A percentile compares a stretch with the other conserved stretches of the same genome.
These are phyloP conservation scores for Chaetoscypha palmicola DNA, from an alignment of 2,329 filamentous ascomycete genomes.

Conservation along the genomic window DNA sequence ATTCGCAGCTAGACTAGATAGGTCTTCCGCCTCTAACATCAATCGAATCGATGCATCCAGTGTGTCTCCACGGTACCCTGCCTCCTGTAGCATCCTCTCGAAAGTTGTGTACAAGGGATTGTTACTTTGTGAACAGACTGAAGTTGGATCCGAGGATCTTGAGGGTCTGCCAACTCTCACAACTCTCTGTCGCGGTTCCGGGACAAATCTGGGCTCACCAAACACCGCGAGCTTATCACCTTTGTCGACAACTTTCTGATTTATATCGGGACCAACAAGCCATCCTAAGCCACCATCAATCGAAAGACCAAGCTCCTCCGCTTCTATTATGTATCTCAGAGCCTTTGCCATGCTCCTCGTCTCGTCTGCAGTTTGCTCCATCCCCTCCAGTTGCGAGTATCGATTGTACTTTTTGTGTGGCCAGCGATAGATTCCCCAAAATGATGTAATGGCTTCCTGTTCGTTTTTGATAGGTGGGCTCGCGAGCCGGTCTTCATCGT, in stretches of 20 bases:
- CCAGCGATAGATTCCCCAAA: constrained; percentile 62
- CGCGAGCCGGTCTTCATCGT: constrained; percentile 46
- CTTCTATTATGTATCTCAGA: constrained; percentile 46
- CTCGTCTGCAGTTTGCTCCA: constrained; percentile 59
- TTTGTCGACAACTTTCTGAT: constrained; percentile 37
- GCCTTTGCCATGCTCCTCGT: constrained; percentile 53
- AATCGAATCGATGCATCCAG: constrained; percentile 16
- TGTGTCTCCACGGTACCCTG: constrained; percentile 21
- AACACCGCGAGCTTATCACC: constrained; percentile 39
- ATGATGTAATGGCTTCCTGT: constrained; percentile 47
- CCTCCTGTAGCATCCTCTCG: constrained; percentile 24
- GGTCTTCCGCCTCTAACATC: constrained; percentile 19
- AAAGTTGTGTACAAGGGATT: constrained; percentile 5
- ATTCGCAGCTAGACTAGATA: too few relatives aligned
- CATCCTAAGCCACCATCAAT: constrained; percentile 63
- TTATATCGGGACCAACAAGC: constrained; percentile 54
- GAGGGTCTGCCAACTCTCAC: constrained; percentile 15
- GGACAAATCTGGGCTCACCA: constrained; percentile 33
- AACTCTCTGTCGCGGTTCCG: constrained; percentile 27
- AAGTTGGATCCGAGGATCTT: constrained; percentile 1
- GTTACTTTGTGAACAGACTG: background rate
- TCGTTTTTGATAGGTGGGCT: constrained; percentile 49
- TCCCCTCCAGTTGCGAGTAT: constrained; percentile 49
- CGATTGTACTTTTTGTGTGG: constrained; percentile 52
- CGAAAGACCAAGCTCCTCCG: constrained; percentile 58